Evolutionary conservation across 2,329 filamentous ascomycete genomes (phyloP), one percentile per base, ranked within the genome.

Genomic region (Epichloe gansuensis): DNA sequence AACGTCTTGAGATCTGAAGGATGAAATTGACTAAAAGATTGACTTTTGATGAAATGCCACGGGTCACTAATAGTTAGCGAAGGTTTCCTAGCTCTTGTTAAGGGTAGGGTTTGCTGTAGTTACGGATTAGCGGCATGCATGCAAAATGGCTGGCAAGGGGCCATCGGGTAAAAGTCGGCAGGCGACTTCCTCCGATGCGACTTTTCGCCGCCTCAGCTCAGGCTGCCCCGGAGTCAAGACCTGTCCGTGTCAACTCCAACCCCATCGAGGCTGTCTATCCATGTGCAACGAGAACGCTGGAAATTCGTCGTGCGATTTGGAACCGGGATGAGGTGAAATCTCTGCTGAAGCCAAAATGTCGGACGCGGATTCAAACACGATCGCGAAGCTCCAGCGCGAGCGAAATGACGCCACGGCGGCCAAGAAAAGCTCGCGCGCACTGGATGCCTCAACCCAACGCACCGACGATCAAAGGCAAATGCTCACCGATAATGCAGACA

Each of bases 401-500:
- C 88, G 91, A 69, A 95, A 95, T 72, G 85, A 86, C 68, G 77
- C 81, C 63, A 80, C 86, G 62, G 81, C 84, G 63, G 78, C 76
- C 58, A 93, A 88, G 76, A 91, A 91, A 75, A 84, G 86, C 72
- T 86, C 84, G 69, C 86, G 82, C 75, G 80, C 83, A 69, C 86
- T 88, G 70, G 88, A 93, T 73, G 76, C 81, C 59, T 81, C 83
- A 64, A 84, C 74, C 74, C 90, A 95, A 75, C 88, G 88, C 71
- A 82, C 80, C 75, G 86, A 93, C 76, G 88, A 86, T 62, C 91
- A 85, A 69, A 96, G 95, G 80, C 88, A 86, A 70, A 95, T 88
- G 69, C 79, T 97, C 66, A 94, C 82, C 67, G 91, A 96, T 61
- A 81, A 80, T 66, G 91, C 91, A 72, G 93, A 97, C 68, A 91